phyloP scores from a whole-genome alignment of 345 rosid species.

The Citrus mangshanensis region DNA sequence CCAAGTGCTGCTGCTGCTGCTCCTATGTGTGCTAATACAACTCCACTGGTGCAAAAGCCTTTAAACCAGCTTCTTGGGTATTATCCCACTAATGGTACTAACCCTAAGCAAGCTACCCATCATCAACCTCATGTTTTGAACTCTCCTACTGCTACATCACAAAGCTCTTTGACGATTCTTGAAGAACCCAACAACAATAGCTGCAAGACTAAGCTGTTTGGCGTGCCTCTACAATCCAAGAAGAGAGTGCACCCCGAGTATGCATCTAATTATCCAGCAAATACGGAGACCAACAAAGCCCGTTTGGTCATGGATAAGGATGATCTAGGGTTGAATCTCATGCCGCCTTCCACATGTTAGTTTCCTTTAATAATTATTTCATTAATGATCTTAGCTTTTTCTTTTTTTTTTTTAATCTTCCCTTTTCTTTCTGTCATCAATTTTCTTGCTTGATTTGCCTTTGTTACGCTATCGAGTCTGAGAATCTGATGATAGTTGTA shows the following conservation, averaged over 20 bases:
- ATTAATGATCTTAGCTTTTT: slow-evolving; percentile 16
- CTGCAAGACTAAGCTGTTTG: slow-evolving; percentile 70
- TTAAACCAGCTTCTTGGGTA: slow-evolving; percentile 43
- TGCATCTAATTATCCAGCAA: slow-evolving; percentile 20
- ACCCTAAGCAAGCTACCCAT: slow-evolving; percentile 3
- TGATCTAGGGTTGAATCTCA: slow-evolving; percentile 78
- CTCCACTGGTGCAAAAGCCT: slow-evolving; percentile 39
- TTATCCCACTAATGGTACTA: slow-evolving; percentile 14
- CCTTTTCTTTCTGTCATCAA: slow-evolving; percentile 13
- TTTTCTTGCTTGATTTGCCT: slow-evolving; percentile 16
- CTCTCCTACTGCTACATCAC: slow-evolving; percentile 39
- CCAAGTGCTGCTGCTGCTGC: slow-evolving; percentile 6
- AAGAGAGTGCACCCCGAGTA: slow-evolving; percentile 57
- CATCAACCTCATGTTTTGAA: slow-evolving; percentile 29
- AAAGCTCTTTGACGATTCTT: slow-evolving; percentile 37
- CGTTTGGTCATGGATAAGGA: slow-evolving; percentile 74
- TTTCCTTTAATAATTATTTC: not conserved
- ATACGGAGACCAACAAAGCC: slow-evolving; percentile 49
- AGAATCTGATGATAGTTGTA: slow-evolving; percentile 20
- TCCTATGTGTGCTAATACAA: slow-evolving; percentile 22
- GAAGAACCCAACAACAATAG: slow-evolving; percentile 33
- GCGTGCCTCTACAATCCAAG: slow-evolving; percentile 70
- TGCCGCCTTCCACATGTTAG: slow-evolving; percentile 68
- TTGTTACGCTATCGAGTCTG: slow-evolving; percentile 16
- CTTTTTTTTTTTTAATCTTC: not conserved